phyloP scores from a whole-genome alignment of 495 filamentous ascomycete species.

The Sordaria brevicollis region DNA sequence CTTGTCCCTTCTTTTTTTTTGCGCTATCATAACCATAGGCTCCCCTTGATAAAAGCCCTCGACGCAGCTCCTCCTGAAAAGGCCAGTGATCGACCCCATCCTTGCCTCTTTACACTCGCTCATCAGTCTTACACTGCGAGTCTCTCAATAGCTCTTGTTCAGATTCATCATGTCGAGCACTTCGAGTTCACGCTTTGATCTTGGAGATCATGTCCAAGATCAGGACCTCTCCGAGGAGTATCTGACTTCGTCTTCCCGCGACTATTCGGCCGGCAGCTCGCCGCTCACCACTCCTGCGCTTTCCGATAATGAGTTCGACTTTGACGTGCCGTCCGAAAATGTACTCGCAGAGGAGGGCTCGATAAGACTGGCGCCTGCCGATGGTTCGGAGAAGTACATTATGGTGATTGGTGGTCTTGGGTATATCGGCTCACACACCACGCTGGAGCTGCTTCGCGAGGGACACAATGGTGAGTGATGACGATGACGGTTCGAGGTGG shows the following conservation, averaged over 20 bases:
- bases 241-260: slow-evolving; percentile 5
- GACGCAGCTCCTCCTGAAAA: not conserved
- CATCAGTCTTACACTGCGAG: not conserved
- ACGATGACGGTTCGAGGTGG: not conserved
- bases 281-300: slow-evolving; percentile 14
- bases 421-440: slow-evolving; percentile 57
- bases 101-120: not conserved
- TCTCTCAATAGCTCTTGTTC: not conserved
- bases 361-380: not conserved
- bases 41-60: not conserved
- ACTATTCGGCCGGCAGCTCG: slow-evolving; percentile 1
- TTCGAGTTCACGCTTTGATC: not conserved
- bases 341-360: not conserved
- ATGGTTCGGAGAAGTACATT: slow-evolving; percentile 26
- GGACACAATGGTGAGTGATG: slow-evolving; percentile 38
- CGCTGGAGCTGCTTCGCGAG: slow-evolving; percentile 50
- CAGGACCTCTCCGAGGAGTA: slow-evolving; percentile 2
- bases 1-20: not conserved
- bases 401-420: slow-evolving; percentile 57
- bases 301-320: slow-evolving; percentile 13
- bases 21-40: not conserved
- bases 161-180: not conserved
- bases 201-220: not conserved
- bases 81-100: not conserved
- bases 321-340: slow-evolving; percentile 1